phyloP scores from a whole-genome alignment of 2,329 filamentous ascomycete species.

The Aureobasidium sp. region DNA sequence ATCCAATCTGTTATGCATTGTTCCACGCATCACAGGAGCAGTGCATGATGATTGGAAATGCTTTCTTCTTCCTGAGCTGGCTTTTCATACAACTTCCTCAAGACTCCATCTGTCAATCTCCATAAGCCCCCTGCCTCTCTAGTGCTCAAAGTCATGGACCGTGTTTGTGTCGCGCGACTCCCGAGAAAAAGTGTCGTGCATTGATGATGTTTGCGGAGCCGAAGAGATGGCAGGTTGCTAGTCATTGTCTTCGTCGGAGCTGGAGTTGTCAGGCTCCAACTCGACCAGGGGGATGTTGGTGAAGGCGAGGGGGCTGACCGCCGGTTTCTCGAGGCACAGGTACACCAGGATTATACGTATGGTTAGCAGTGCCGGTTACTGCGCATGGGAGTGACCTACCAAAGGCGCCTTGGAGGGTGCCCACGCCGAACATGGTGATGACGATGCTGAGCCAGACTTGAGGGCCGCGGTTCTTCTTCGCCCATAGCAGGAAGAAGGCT shows the following conservation, averaged over 20 bases:
- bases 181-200: too few species aligned
- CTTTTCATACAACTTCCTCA: neutral
- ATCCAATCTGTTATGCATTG: neutral
- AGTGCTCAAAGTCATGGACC: too few species aligned
- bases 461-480: neutral
- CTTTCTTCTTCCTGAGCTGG: neutral
- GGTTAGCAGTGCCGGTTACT: neutral
- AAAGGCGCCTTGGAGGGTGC: neutral
- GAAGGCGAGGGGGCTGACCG: neutral
- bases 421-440: neutral
- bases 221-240: too few species aligned
- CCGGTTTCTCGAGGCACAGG: neutral
- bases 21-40: neutral
- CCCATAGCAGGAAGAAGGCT: neutral
- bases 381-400: neutral
- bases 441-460: neutral
- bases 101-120: too few species aligned
- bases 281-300: neutral
- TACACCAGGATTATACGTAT: neutral
- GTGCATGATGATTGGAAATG: neutral
- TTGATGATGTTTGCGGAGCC: too few species aligned
- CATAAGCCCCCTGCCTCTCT: neutral
- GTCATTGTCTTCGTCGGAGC: neutral
- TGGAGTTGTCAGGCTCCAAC: neutral
- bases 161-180: neutral